phyloP scores from a whole-genome alignment of 768 basidiomycete species.

The Sutorius australiensis region DNA sequence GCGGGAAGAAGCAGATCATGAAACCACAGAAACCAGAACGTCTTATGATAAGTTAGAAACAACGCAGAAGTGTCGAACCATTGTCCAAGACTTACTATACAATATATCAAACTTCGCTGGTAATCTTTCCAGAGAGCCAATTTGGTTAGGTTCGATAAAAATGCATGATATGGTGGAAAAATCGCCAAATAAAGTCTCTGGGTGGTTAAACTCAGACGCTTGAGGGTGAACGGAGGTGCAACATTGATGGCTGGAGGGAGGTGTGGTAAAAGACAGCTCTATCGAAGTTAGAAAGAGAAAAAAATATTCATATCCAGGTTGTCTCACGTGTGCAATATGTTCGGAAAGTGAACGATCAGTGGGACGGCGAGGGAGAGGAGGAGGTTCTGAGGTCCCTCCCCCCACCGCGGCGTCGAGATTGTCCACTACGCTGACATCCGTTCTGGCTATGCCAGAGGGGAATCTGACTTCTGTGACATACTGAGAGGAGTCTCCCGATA shows the following conservation, averaged over 20 bases:
- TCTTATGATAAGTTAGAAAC: constrained; percentile 31
- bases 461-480: constrained; percentile 57
- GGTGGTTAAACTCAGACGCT: constrained; percentile 46
- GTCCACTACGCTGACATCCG: constrained; percentile 3
- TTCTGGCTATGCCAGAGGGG: constrained; percentile 27
- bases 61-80: background rate
- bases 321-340: constrained; percentile 24
- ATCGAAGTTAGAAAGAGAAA: constrained; percentile 4
- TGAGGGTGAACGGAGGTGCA: constrained; percentile 50
- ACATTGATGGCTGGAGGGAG: constrained; percentile 42
- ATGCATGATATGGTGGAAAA: constrained; percentile 47
- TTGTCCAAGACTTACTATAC: constrained; percentile 40
- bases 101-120: constrained; percentile 45
- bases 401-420: background rate
- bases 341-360: constrained; percentile 25
- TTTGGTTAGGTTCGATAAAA: constrained; percentile 35
- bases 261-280: constrained; percentile 44
- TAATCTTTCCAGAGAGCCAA: constrained; percentile 57
- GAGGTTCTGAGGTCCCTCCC: background rate
- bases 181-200: constrained; percentile 55
- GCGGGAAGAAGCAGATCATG: constrained; percentile 52
- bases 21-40: constrained; percentile 65
- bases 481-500: constrained; percentile 28
- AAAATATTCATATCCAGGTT: constrained; percentile 4
- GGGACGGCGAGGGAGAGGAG: constrained; percentile 5